These are phyloP conservation scores for Ustilago trichophora DNA, from an alignment of 1,284 basidiomycete species.

Conservation along the genomic window DNA sequence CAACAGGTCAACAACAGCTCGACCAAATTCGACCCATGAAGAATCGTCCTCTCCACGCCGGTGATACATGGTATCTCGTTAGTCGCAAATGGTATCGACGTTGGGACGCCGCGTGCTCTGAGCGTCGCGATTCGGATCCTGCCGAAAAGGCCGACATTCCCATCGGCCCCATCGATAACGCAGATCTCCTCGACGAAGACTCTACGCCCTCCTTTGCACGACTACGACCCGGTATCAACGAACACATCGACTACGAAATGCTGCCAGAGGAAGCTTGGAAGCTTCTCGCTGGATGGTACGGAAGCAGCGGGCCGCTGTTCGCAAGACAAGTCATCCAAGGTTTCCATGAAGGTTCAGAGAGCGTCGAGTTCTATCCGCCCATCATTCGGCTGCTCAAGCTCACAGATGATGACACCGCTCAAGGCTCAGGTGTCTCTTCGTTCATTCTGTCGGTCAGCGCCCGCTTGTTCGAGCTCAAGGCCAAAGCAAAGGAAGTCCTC, in stretches of 20 bases:
- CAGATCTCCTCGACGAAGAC: conserved; percentile 71
- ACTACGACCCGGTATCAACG: conserved; percentile 68
- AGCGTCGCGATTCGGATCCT: conserved; percentile 75
- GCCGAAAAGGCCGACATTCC: conserved; percentile 71
- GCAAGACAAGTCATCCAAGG: conserved; percentile 75
- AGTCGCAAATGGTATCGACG: conserved; percentile 77
- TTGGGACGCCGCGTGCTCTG: conserved; percentile 77
- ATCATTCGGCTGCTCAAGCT: conserved; percentile 73
- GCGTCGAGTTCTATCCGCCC: conserved; percentile 83
- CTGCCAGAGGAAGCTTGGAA: conserved; percentile 80
- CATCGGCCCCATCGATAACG: conserved; percentile 80
- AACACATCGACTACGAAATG: conserved; percentile 80
- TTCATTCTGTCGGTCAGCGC: conserved; percentile 51
- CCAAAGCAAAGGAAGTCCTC: conserved; percentile 45
- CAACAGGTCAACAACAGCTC: conserved; percentile 37
- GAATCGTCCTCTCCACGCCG: conserved; percentile 69
- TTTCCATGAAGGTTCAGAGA: conserved; percentile 67
- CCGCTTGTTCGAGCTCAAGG: conserved; percentile 52
- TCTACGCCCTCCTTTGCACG: conserved; percentile 34
- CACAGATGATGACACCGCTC: conserved; percentile 49
- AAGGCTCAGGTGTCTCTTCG: conserved; percentile 49
- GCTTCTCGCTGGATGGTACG: conserved; percentile 78
- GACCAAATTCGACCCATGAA: conserved; percentile 38
- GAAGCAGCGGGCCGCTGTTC: conserved; percentile 71
- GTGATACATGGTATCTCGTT: conserved; percentile 82